These are phyloP conservation scores for Lactarius evosmus DNA, from an alignment of 768 basidiomycete species.

Conservation along the genomic window DNA sequence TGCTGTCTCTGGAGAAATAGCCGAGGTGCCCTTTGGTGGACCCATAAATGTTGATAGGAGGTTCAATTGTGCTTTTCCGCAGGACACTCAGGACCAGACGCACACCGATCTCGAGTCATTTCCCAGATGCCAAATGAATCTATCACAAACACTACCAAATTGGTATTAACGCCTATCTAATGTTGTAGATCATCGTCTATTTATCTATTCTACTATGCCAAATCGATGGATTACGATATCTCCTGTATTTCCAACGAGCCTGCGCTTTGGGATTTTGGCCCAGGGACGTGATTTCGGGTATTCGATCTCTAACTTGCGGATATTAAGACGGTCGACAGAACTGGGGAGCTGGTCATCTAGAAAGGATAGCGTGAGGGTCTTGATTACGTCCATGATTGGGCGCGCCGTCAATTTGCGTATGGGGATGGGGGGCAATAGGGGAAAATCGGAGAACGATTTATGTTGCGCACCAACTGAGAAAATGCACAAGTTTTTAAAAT, in stretches of 20 bases:
- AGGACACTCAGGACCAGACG: background rate
- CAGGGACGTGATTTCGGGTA: conserved; percentile 7
- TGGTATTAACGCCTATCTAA: background rate
- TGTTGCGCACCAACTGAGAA: conserved; percentile 29
- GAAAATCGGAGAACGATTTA: conserved; percentile 34
- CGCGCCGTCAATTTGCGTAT: conserved; percentile 18
- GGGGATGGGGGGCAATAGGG: conserved; percentile 26
- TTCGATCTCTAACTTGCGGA: conserved; percentile 26
- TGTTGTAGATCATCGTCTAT: too few relatives aligned
- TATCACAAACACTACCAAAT: conserved; percentile 7
- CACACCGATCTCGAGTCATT: conserved; percentile 7
- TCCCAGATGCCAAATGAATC: background rate
- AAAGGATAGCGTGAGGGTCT: conserved; percentile 29
- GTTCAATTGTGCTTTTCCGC: background rate
- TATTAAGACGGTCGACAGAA: conserved; percentile 15
- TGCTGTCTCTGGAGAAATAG: conserved; percentile 36
- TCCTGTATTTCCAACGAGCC: conserved; percentile 17
- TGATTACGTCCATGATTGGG: conserved; percentile 27
- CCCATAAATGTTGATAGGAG: conserved; percentile 10
- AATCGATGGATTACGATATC: conserved; percentile 22
- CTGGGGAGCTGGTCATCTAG: conserved; percentile 26
- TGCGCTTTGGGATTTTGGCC: conserved; percentile 11
- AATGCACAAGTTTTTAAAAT: conserved; percentile 3
- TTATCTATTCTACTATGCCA: background rate
- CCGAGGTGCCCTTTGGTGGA: conserved; percentile 14